phyloP scores from a whole-genome alignment of 257 asterid species.

The Solanum bukasovii region DNA sequence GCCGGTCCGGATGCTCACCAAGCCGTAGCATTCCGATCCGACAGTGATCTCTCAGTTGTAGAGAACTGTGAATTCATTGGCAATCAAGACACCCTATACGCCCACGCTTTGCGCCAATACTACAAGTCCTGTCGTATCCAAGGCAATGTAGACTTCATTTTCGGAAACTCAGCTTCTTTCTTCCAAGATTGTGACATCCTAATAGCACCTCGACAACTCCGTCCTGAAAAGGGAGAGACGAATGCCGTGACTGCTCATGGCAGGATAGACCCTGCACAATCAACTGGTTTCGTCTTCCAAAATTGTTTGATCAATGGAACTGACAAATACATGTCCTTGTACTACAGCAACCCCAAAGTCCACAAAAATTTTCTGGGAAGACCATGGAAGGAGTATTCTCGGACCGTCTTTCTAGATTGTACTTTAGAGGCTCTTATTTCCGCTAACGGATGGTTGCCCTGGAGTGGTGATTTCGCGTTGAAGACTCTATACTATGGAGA shows the following conservation, averaged over 20 bases:
- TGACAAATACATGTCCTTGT: slow-evolving; percentile 8
- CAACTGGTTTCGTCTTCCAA: slow-evolving; percentile 20
- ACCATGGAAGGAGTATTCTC: slow-evolving; percentile 25
- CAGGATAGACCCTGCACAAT: slow-evolving; percentile 17
- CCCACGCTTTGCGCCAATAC: slow-evolving; percentile 21
- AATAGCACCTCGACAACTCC: slow-evolving; percentile 8
- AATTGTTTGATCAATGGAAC: slow-evolving; percentile 18
- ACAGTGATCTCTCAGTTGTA: slow-evolving; percentile 13
- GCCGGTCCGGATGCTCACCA: slow-evolving; percentile 24
- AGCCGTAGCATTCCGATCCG: slow-evolving; percentile 24
- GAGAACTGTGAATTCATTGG: slow-evolving; percentile 20
- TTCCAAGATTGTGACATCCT: slow-evolving; percentile 18
- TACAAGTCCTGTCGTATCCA: slow-evolving; percentile 21
- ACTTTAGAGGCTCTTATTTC: slow-evolving; percentile 9
- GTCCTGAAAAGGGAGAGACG: slow-evolving; percentile 17
- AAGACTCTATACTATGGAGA: slow-evolving; percentile 20
- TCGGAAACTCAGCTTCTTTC: slow-evolving; percentile 18
- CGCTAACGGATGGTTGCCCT: slow-evolving; percentile 13
- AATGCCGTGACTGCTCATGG: slow-evolving; percentile 21
- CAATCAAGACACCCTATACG: slow-evolving; percentile 23
- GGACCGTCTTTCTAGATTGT: slow-evolving; percentile 16
- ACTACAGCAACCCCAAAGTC: slow-evolving; percentile 1
- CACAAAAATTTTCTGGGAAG: slow-evolving; percentile 18
- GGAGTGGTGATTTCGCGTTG: slow-evolving; percentile 14
- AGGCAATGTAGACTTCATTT: slow-evolving; percentile 25